Base-by-base conservation (phyloP, 371 early-diverging fungal species). In the Apophysomyces ossiformis region DNA sequence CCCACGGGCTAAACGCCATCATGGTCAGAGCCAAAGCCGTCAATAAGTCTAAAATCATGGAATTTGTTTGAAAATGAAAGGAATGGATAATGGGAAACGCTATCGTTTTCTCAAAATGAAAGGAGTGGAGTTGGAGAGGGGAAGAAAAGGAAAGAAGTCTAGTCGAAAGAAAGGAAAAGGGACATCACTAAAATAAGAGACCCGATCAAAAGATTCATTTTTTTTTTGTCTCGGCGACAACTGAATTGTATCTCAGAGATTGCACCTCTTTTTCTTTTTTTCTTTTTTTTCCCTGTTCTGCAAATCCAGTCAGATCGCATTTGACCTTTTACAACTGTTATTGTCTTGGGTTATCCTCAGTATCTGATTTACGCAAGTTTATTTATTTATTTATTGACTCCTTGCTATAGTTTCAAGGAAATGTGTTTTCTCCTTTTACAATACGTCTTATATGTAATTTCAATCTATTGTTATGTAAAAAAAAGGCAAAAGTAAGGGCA, bases 181-280 rank as follows among this genome's bases (percentile, higher is more conserved):
- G 54, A 50, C n/a, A 21, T 32, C 21, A 21, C 54, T 21, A 21
- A 50, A 50, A 21, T 41, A 50, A 21, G 21, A 16, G 54, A 50
- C n/a, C 16, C 54, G 54, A 50, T 50, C 54, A 16, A 47, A 50
- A 26, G 21, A 1, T 47, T 47, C 16, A 3, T 47, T 47, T 47
- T 15, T 15, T 47, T 47, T 47, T 47, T 47, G 16, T 50, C 21
- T 50, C 54, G 54, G 54, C 54, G 54, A 50, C 54, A 26, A 26
- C 7, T 5, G 8, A 26, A 18, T 50, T 50, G 54, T 50, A 21
- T 26, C 21, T 21, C 54, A 50, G 54, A 50, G 16, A 50, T 50
- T 50, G 41, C 11, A 41, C 8, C 2, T 2, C 41, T 41, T 41
- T 41, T 2, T 41, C 13, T 11, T 41, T 26, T 26, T 26, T 41